Evolutionary conservation across 2,329 filamentous ascomycete genomes (phyloP).

Genomic region (Metarhizium humberi): DNA sequence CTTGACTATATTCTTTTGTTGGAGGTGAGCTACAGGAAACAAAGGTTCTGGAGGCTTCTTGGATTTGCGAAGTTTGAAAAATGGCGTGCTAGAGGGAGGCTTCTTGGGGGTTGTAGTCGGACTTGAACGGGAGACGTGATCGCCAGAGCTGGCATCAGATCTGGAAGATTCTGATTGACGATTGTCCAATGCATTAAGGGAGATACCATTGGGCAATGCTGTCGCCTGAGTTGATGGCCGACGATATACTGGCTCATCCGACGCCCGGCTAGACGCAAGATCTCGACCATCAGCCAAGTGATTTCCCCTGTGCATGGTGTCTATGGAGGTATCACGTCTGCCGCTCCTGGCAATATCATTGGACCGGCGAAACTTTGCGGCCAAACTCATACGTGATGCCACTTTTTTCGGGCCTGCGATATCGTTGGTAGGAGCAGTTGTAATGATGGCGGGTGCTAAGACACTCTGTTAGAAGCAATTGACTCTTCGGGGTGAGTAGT

Average conservation of each 20-base stretch:
- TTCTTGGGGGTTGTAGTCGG: conserved; percentile 51
- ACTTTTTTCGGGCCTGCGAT: conserved; percentile 44
- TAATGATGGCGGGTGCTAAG: conserved; percentile 69
- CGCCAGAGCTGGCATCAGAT: conserved; percentile 74
- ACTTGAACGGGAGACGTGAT: conserved; percentile 51
- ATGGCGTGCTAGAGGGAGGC: conserved; percentile 55
- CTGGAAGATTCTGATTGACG: conserved; percentile 66
- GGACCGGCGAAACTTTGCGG: conserved; percentile 42
- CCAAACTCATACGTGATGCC: conserved; percentile 43
- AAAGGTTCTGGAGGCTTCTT: conserved; percentile 66
- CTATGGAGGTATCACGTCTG: not conserved
- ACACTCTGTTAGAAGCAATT: conserved; percentile 1
- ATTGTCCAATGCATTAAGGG: conserved; percentile 40
- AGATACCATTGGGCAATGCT: conserved; percentile 21
- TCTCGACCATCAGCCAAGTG: conserved; percentile 16
- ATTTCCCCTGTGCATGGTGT: not conserved
- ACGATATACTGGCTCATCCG: conserved; percentile 46
- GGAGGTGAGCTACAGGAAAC: conserved; percentile 81
- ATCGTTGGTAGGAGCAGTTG: conserved; percentile 75
- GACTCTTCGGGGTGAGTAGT: not conserved
- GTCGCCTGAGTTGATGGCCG: conserved; percentile 20
- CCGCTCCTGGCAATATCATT: conserved; percentile 33
- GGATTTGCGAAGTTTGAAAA: conserved; percentile 74
- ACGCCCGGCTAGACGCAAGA: conserved; percentile 23
- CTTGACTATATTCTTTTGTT: conserved; percentile 47